These are phyloP conservation scores for Clausena lansium DNA, from an alignment of 345 rosid genomes.

Conservation along the genomic window DNA sequence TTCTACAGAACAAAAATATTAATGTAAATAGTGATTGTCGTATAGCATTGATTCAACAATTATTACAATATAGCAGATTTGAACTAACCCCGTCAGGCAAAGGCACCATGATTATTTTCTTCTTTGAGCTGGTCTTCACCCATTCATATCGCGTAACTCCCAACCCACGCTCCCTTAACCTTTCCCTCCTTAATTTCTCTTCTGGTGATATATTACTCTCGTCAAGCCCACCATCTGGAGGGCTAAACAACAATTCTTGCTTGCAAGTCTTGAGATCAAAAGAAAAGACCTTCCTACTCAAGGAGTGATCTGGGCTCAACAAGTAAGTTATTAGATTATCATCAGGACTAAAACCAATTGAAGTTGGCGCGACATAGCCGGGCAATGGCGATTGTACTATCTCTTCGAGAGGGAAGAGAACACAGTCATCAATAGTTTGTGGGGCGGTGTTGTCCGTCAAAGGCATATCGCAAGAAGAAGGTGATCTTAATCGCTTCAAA, in stretches of 20 bases:
- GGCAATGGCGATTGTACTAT: conserved; percentile 92
- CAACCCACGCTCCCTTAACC: conserved; percentile 84
- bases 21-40: not conserved
- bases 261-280: conserved; percentile 62
- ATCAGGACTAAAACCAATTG: conserved; percentile 86
- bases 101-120: conserved; percentile 78
- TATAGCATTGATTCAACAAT: not conserved
- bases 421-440: conserved; percentile 39
- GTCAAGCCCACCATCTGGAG: conserved; percentile 90
- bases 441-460: conserved; percentile 40
- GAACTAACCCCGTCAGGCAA: conserved; percentile 87
- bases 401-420: conserved; percentile 64
- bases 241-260: conserved; percentile 63
- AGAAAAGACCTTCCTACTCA: conserved; percentile 66
- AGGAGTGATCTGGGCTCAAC: conserved; percentile 71
- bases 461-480: conserved; percentile 42
- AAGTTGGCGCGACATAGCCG: conserved; percentile 73
- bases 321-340: conserved; percentile 62
- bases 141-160: conserved; percentile 95
- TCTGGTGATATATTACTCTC: conserved; percentile 84
- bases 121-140: conserved; percentile 70
- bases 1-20: not conserved
- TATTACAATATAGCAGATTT: not conserved
- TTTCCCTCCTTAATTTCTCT: conserved; percentile 92
- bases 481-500: conserved; percentile 46